Evolutionary conservation across 2,329 filamentous ascomycete genomes (phyloP).

Genomic region (Fusarium temperatum): DNA sequence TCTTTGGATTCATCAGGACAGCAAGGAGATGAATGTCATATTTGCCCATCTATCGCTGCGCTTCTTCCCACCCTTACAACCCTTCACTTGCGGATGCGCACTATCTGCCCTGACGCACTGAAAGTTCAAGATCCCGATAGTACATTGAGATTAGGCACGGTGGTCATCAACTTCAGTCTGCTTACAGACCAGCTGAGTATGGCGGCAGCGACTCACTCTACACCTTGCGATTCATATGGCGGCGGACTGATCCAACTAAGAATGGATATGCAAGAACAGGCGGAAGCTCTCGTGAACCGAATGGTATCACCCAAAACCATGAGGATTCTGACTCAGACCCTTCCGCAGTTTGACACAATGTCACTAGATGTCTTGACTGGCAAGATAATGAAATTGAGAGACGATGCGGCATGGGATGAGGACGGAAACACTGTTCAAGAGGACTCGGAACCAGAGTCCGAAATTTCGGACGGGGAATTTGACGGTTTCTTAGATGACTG

Average conservation of each 20-base stretch:
- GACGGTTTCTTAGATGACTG: neutral
- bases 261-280: neutral
- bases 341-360: accelerated
- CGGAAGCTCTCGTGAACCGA: neutral
- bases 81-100: neutral
- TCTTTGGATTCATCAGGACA: neutral
- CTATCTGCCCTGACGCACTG: neutral
- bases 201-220: neutral
- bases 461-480: neutral
- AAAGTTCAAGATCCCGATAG: neutral
- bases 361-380: neutral
- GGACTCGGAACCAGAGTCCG: neutral
- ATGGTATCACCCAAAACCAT: neutral
- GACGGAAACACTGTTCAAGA: neutral
- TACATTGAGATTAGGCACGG: neutral
- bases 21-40: neutral
- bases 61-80: neutral
- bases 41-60: neutral
- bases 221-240: neutral
- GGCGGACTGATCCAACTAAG: neutral
- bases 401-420: neutral
- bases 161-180: neutral
- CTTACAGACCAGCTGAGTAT: no score
- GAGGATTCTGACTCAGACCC: neutral
- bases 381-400: neutral